phyloP scores from a whole-genome alignment of 129 eudicot genomes.

The Tagetes erecta region DNA sequence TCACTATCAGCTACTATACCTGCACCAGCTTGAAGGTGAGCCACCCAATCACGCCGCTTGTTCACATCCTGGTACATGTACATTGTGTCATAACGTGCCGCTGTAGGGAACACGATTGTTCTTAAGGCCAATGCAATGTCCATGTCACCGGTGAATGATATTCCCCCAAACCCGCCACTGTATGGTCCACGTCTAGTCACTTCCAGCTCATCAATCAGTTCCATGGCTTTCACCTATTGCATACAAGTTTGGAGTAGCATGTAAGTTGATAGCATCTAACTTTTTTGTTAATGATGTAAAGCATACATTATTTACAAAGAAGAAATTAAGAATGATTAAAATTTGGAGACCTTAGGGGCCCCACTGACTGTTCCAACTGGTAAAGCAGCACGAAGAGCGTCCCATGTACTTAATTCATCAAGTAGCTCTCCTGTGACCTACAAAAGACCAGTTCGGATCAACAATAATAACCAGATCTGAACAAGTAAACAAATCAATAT shows the following conservation, averaged over 20 bases:
- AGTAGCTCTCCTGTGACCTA: conserved; percentile 94
- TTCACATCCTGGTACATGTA: conserved; percentile 67
- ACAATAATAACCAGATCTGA: neutral
- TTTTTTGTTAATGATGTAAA: neutral
- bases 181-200: conserved; percentile 92
- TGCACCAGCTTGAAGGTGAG: conserved; percentile 93
- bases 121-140: conserved; percentile 93
- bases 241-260: neutral
- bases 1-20: conserved; percentile 88
- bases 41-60: conserved; percentile 86
- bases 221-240: conserved; percentile 96
- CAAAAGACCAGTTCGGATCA: conserved; percentile 12
- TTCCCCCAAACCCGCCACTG: conserved; percentile 98
- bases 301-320: neutral
- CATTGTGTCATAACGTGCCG: conserved; percentile 77
- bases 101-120: conserved; percentile 89
- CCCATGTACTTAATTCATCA: conserved; percentile 81
- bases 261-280: neutral
- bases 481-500: neutral
- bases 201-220: conserved; percentile 84
- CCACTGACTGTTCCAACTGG: conserved; percentile 99
- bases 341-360: conserved; percentile 78
- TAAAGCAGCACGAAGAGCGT: conserved; percentile 93
- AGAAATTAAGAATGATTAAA: neutral
- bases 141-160: conserved; percentile 92